Conservation (phyloP, 352 stramenopile species). For the Phytopythium ostracodes region DNA sequence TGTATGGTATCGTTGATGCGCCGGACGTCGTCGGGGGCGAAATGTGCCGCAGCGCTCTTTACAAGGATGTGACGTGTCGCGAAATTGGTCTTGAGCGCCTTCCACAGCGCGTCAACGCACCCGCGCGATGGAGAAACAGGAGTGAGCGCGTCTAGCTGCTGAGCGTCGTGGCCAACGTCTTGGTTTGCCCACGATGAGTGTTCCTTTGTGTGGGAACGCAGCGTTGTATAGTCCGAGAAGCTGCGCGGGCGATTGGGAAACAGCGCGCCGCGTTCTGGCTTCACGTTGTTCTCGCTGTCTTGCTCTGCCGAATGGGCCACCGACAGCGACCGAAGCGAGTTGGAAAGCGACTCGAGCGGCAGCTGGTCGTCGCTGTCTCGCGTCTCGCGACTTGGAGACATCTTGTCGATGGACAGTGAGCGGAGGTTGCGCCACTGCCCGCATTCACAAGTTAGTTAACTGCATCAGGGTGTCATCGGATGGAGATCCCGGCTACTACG, state of each 20-base stretch:
- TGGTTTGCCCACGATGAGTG: slow-evolving; percentile 13
- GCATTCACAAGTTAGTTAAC: neutral
- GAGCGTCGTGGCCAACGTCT: neutral
- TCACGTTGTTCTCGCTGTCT: neutral
- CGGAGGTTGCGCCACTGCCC: slow-evolving; percentile 28
- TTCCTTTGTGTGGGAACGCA: slow-evolving; percentile 20
- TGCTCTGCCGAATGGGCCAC: slow-evolving; percentile 15
- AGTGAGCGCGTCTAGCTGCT: neutral
- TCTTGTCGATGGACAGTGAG: slow-evolving; percentile 37
- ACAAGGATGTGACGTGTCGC: slow-evolving; percentile 69
- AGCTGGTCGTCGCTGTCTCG: slow-evolving; percentile 21
- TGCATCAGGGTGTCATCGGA: neutral
- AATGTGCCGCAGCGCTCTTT: slow-evolving; percentile 27
- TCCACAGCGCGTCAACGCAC: slow-evolving; percentile 37
- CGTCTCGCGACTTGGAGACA: slow-evolving; percentile 3
- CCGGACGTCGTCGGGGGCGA: slow-evolving; percentile 34
- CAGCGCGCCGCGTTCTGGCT: neutral
- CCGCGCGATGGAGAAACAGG: neutral
- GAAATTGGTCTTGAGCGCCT: slow-evolving; percentile 48
- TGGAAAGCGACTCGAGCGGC: slow-evolving; percentile 26
- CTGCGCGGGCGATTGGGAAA: slow-evolving; percentile 34
- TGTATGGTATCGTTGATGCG: slow-evolving; percentile 47
- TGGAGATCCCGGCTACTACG: neutral
- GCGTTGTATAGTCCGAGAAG: slow-evolving; percentile 63
- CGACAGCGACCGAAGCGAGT: slow-evolving; percentile 46